Conservation (phyloP, 495 filamentous ascomycete genomes). For the Haplographium delicatum region DNA sequence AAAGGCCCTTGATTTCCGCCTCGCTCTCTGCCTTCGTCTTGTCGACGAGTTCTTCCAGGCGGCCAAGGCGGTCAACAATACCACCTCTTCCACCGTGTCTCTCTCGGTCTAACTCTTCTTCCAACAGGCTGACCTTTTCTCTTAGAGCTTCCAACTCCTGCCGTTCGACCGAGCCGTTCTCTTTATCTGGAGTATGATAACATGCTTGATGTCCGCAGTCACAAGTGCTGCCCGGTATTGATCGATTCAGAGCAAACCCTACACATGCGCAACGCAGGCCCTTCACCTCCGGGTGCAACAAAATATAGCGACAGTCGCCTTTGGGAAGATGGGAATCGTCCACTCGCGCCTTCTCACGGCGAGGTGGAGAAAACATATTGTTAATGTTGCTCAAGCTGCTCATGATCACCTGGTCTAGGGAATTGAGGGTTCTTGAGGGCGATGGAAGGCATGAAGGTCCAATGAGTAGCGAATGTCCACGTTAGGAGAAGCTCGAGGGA, state of each 20-base stretch:
- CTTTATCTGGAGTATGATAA: slow-evolving; percentile 41
- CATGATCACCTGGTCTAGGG: slow-evolving; percentile 12
- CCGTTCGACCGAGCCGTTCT: slow-evolving; percentile 26
- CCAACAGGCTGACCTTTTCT: slow-evolving; percentile 39
- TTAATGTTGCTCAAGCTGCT: no score
- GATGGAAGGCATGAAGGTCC: slow-evolving; percentile 21
- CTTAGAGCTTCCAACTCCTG: slow-evolving; percentile 42
- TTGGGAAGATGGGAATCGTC: slow-evolving; percentile 38
- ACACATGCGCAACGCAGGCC: slow-evolving; percentile 51
- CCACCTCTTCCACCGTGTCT: slow-evolving; percentile 30
- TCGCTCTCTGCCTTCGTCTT: slow-evolving; percentile 41
- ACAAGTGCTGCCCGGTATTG: slow-evolving; percentile 44
- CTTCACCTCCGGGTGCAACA: slow-evolving; percentile 47
- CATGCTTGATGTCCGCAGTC: slow-evolving; percentile 52
- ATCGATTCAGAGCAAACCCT: slow-evolving; percentile 45
- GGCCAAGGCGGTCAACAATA: slow-evolving; percentile 38
- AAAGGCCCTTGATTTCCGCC: slow-evolving; percentile 44
- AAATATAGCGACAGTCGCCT: slow-evolving; percentile 51
- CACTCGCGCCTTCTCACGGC: slow-evolving; percentile 24
- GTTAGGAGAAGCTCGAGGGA: neutral
- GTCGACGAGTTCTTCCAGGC: slow-evolving; percentile 47
- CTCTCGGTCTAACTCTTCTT: slow-evolving; percentile 42
- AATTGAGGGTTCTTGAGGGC: slow-evolving; percentile 23
- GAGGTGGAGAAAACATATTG: slow-evolving; percentile 25
- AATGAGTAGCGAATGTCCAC: neutral